These are phyloP conservation scores for Coemansia sp. DNA, from an alignment of 192 early-diverging fungal genomes.

Conservation along the genomic window DNA sequence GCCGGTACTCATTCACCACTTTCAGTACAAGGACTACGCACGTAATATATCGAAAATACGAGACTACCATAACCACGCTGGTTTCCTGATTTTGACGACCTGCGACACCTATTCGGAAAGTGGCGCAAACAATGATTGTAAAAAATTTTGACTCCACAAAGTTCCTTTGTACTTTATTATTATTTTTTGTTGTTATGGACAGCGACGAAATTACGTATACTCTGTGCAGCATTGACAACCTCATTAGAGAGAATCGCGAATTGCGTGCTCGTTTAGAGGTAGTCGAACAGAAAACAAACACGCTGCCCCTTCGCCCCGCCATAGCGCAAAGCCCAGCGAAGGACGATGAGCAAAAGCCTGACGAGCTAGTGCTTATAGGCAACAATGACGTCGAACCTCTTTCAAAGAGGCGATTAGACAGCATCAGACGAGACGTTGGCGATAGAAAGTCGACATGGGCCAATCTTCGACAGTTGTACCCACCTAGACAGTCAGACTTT, in stretches of 20 bases:
- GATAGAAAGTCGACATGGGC: background rate
- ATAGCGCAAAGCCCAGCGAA: background rate
- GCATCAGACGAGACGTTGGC: background rate
- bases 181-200: background rate
- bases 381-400: background rate
- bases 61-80: too few species aligned
- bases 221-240: conserved; percentile 15
- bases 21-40: too few species aligned
- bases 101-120: too few species aligned
- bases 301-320: background rate
- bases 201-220: conserved; percentile 6
- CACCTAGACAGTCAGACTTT: background rate
- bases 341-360: background rate
- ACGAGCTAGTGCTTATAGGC: background rate
- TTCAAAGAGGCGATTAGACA: background rate
- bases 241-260: background rate
- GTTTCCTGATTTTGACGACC: too few species aligned
- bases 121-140: too few species aligned
- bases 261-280: background rate
- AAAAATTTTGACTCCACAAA: too few species aligned
- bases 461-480: background rate
- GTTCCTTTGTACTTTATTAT: too few species aligned
- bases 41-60: too few species aligned
- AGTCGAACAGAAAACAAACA: background rate
- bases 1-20: too few species aligned